Conservation (phyloP, 2,329 filamentous ascomycete genomes). For the Sarocladium brachiariae region DNA sequence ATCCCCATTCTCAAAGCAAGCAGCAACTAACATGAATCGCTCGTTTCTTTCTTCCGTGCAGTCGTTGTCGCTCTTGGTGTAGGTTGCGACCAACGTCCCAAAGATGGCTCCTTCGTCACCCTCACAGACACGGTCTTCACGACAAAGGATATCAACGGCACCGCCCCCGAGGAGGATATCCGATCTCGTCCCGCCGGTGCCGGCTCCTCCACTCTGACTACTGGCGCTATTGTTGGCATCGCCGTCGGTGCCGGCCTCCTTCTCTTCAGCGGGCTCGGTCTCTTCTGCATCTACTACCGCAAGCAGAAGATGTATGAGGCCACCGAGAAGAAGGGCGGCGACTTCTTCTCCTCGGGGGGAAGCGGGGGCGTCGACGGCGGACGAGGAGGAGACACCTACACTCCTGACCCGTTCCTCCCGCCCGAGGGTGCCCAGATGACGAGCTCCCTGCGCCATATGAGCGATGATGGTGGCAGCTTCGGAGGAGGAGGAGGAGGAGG, state of each 20-base stretch:
- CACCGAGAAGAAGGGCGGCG: slow-evolving; percentile 17
- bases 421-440: slow-evolving; percentile 22
- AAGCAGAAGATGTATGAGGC: slow-evolving; percentile 29
- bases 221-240: slow-evolving; percentile 48
- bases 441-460: slow-evolving; percentile 16
- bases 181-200: slow-evolving; percentile 20
- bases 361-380: slow-evolving; percentile 7
- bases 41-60: no score
- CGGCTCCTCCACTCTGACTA: slow-evolving; percentile 29
- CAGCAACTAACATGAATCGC: slow-evolving; percentile 10
- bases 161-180: slow-evolving; percentile 22
- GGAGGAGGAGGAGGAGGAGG: no score
- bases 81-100: slow-evolving; percentile 39
- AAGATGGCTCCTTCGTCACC: slow-evolving; percentile 29
- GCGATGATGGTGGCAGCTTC: slow-evolving; percentile 10
- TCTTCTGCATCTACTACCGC: slow-evolving; percentile 43
- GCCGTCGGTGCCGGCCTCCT: slow-evolving; percentile 37
- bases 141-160: slow-evolving; percentile 30
- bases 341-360: slow-evolving; percentile 10
- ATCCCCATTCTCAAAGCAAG: not conserved
- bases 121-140: slow-evolving; percentile 39
- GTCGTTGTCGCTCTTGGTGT: slow-evolving; percentile 41
- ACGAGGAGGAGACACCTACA: not conserved
- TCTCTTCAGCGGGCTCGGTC: slow-evolving; percentile 32
- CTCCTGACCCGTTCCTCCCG: slow-evolving; percentile 17